Evolutionary conservation across 1,284 basidiomycete species (phyloP).

Genomic region (Apiotrichum mycotoxinovorans): DNA sequence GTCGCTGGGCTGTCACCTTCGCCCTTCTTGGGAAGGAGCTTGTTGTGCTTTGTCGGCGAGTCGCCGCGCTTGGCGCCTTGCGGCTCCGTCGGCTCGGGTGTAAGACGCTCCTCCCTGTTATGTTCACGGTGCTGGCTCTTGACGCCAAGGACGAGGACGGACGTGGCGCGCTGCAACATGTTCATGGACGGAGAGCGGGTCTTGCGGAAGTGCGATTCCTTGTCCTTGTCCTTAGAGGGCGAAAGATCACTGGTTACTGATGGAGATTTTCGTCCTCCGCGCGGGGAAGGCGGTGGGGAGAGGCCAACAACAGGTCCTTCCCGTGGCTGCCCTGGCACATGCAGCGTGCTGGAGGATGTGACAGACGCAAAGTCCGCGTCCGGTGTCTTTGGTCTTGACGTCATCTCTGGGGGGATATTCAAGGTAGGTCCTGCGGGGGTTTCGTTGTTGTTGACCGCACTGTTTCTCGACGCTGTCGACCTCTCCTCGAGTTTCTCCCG

Average conservation of each 20-base stretch:
- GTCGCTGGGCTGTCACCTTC: constrained; percentile 14
- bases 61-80: constrained; percentile 12
- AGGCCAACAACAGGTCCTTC: background rate
- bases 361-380: background rate
- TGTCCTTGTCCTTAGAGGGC: constrained; percentile 13
- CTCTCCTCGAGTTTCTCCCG: constrained; percentile 23
- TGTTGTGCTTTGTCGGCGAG: constrained; percentile 36
- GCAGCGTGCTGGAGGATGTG: constrained; percentile 2
- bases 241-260: constrained; percentile 20
- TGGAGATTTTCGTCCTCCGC: background rate
- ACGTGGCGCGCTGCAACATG: constrained; percentile 89
- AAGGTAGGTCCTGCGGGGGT: background rate
- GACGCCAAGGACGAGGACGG: constrained; percentile 58
- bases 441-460: background rate
- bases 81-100: background rate
- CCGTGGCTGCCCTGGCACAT: background rate
- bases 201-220: constrained; percentile 50
- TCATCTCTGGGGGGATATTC: background rate
- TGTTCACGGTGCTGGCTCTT: constrained; percentile 8
- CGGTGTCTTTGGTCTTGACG: background rate
- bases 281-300: background rate
- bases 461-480: background rate
- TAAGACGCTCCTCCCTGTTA: background rate
- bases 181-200: constrained; percentile 76
- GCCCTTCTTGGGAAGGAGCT: constrained; percentile 11